phyloP scores from a whole-genome alignment of 1,284 basidiomycete genomes.

The Trichosporon coremiiforme region DNA sequence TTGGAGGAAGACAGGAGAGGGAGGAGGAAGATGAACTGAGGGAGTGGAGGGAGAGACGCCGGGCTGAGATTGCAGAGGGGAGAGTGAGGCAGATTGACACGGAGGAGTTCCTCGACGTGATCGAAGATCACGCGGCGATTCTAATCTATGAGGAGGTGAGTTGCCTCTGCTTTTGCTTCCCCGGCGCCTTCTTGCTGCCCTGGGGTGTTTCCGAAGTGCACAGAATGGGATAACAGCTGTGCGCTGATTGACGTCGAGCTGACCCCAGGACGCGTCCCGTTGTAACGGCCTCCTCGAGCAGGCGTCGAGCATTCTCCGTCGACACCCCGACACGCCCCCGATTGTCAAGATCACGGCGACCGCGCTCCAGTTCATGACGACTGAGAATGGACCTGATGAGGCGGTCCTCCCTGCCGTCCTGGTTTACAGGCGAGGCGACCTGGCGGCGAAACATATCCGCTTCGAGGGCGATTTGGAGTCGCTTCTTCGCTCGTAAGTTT shows the following conservation, averaged over 20 bases:
- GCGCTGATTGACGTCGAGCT: too few relatives aligned
- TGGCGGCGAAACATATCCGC: conserved; percentile 43
- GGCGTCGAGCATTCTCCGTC: neutral
- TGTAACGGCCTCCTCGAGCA: conserved; percentile 40
- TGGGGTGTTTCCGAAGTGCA: too few relatives aligned
- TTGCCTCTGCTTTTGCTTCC: conserved; percentile 15
- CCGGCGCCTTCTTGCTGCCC: too few relatives aligned
- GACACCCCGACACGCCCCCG: neutral
- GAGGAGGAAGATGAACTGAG: conserved; percentile 28
- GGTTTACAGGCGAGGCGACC: conserved; percentile 51
- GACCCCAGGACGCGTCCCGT: conserved; percentile 43
- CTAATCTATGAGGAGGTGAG: conserved; percentile 54
- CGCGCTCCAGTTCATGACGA: conserved; percentile 16
- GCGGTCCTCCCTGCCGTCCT: conserved; percentile 54
- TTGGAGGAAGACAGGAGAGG: conserved; percentile 27
- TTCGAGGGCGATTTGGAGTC: conserved; percentile 48
- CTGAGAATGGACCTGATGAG: conserved; percentile 40
- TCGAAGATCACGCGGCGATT: conserved; percentile 51
- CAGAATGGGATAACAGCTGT: too few relatives aligned
- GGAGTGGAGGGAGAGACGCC: conserved; percentile 21
- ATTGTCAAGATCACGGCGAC: conserved; percentile 2
- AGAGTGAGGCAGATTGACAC: conserved; percentile 47
- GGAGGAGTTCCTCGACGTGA: conserved; percentile 45
- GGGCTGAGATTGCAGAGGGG: conserved; percentile 30
- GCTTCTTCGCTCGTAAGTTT: conserved; percentile 43